These are phyloP conservation scores for Pseudisothecium myosuroides DNA, from an alignment of 225 moss, liverwort and hornwort species.

Conservation along the genomic window DNA sequence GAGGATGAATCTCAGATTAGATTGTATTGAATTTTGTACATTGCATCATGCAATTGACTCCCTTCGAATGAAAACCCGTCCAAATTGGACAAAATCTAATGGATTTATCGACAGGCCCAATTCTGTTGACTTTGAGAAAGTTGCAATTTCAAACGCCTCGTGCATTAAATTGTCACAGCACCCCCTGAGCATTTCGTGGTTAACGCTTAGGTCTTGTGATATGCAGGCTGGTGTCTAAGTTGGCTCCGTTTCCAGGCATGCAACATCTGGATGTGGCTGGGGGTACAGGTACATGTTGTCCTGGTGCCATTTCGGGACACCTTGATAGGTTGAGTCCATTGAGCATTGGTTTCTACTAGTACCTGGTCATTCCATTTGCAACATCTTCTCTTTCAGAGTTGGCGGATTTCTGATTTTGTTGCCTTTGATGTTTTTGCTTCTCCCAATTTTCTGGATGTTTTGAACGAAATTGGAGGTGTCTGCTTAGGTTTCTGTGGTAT, in stretches of 20 bases:
- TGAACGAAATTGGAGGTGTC: background rate
- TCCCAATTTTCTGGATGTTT: background rate
- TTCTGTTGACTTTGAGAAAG: background rate
- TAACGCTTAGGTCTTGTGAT: background rate
- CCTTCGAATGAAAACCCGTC: background rate
- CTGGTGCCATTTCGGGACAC: background rate
- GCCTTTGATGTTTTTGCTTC: background rate
- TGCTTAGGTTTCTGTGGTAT: background rate
- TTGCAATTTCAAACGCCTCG: background rate
- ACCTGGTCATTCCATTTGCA: background rate
- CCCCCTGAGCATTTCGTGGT: background rate
- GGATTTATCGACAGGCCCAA: background rate
- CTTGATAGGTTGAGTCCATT: background rate
- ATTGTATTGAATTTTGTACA: background rate
- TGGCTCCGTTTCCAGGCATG: constrained; percentile 91
- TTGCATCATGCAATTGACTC: background rate
- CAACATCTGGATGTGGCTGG: constrained; percentile 97
- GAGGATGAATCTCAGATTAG: background rate
- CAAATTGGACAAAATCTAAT: background rate
- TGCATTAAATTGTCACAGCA: background rate
- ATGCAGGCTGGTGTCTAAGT: constrained; percentile 77
- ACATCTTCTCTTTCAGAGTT: background rate
- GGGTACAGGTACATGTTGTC: constrained; percentile 59
- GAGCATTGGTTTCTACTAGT: background rate
- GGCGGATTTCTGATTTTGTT: background rate